These are phyloP conservation scores for Alternaria brassicicola DNA, from an alignment of 2,329 filamentous ascomycete species.

Conservation along the genomic window DNA sequence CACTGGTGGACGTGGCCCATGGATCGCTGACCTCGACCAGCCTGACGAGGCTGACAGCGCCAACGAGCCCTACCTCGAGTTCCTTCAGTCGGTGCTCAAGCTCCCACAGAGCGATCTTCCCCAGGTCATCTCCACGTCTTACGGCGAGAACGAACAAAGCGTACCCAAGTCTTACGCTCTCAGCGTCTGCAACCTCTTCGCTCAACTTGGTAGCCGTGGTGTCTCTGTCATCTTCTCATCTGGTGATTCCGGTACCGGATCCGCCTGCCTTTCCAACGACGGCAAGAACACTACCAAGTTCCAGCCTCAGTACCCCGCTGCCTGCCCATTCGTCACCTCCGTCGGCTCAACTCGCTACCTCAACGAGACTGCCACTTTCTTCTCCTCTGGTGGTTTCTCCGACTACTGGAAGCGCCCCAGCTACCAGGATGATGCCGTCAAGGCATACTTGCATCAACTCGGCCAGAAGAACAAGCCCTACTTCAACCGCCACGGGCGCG, in stretches of 20 bases:
- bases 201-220: slow-evolving; percentile 69
- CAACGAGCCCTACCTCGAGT: slow-evolving; percentile 72
- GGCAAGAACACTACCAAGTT: slow-evolving; percentile 62
- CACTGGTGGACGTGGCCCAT: slow-evolving; percentile 63
- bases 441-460: slow-evolving; percentile 52
- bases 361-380: slow-evolving; percentile 52
- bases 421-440: slow-evolving; percentile 56
- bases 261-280: slow-evolving; percentile 63
- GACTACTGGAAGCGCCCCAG: slow-evolving; percentile 54
- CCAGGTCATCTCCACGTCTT: slow-evolving; percentile 67
- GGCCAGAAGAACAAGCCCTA: slow-evolving; percentile 55
- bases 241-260: slow-evolving; percentile 65
- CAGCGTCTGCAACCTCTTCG: slow-evolving; percentile 67
- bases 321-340: slow-evolving; percentile 70
- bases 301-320: slow-evolving; percentile 67
- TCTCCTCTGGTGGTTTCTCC: slow-evolving; percentile 59
- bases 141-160: slow-evolving; percentile 70
- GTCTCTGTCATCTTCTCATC: slow-evolving; percentile 66
- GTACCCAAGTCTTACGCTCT: slow-evolving; percentile 66
- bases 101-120: slow-evolving; percentile 60
- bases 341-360: slow-evolving; percentile 65
- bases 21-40: slow-evolving; percentile 56
- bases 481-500: slow-evolving; percentile 61
- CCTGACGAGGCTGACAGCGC: slow-evolving; percentile 51
- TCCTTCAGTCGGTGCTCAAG: slow-evolving; percentile 62